Base-by-base conservation (phyloP, 768 basidiomycete species). In the Plicaturopsis crispa region DNA sequence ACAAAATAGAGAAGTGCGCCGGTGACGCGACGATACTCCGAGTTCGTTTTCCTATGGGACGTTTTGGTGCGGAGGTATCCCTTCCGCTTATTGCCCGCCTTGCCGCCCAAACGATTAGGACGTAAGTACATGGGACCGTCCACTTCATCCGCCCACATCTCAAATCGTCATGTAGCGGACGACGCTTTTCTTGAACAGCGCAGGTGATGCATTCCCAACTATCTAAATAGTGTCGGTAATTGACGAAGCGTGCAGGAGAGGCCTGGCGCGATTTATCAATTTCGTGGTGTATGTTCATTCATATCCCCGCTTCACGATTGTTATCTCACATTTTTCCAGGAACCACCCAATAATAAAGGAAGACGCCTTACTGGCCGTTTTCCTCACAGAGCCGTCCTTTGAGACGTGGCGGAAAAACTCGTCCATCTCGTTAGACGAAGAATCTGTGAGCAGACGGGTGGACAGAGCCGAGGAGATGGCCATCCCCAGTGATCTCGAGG, bases 291-390 rank as follows among this genome's bases (percentile, higher is more conserved):
- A 47, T 36, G 80, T 63, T 6, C 12, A 19, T n/a, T 22, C 16
- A 10, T 31, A 6, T 10, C 13, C 36, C 5, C 34, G 28, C 22
- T 22, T 24, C 5, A 30, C 21, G 13, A 40, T 42, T 32, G 38
- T 38, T n/a, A 18, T 41, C 11, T 10, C n/a, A 37, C 7, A 42
- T 24, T 45, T 31, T 14, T 38, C 24, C 38, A 84, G 87, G 40
- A 96, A 96, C 48, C 96, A 99, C 49, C 96, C 94, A 0, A 70
- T 93, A 20, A 72, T 98, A 44, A 84, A 81, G 55, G 84, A 90
- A 11, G 92, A 97, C 45, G 89, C 83, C 6, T 63, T 93, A 6
- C 63, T 97, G 11, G 68, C 77, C 6, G 78, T 78, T 0, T 97
- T 97, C 61, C 63, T 97, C 10, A 76, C 79, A 3, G 89, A 91